Base-by-base conservation (phyloP, 257 asterid species). In the Sherardia arvensis region DNA sequence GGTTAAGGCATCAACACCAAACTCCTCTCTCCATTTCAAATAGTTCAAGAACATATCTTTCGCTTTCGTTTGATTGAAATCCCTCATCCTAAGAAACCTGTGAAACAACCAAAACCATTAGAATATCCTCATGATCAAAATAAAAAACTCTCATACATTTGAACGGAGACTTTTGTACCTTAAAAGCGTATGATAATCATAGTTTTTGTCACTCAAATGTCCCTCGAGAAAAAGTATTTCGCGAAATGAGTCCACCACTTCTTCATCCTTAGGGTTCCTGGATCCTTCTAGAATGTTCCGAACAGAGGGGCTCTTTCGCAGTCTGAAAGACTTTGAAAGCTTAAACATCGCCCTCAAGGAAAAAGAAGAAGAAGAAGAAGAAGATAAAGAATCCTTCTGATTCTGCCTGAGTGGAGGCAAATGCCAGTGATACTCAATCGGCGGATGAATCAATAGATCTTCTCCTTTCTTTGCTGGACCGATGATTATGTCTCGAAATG, bases 11-110 rank as follows among this genome's bases (percentile, higher is more conserved):
- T 88, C 89, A 58, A 85, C 86, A 11, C 83, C 73, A 64, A 69
- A 83, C 60, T 85, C 96, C 63, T 83, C 82, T 20, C 91, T 76
- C 94, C 96, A 88, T 72, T 78, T 81, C 32, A 88, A 76, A 66
- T 78, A 85, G 47, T 76, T 80, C 70, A 79, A 51, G 61, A 78
- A 83, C 80, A 77, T 71, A 33, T 77, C 88, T 76, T 79, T 85
- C 15, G 96, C 84, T 74, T 77, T 79, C 58, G 8, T 49, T 51
- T 78, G 60, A 74, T 88, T 84, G 54, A 78, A 88, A 66, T 83
- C 87, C 74, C 96, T 76, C 89, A 82, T 76, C 72, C 91, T 77
- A 58, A 88, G 91, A 73, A 85, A 88, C 73, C 96, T 87, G 84
- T 63, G 40, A 66, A 25, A 27, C 6, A 58, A 51, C 48, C 30